These are phyloP conservation scores for Macadamia integrifolia DNA, from an alignment of 164 flowering plant genomes.

Conservation along the genomic window DNA sequence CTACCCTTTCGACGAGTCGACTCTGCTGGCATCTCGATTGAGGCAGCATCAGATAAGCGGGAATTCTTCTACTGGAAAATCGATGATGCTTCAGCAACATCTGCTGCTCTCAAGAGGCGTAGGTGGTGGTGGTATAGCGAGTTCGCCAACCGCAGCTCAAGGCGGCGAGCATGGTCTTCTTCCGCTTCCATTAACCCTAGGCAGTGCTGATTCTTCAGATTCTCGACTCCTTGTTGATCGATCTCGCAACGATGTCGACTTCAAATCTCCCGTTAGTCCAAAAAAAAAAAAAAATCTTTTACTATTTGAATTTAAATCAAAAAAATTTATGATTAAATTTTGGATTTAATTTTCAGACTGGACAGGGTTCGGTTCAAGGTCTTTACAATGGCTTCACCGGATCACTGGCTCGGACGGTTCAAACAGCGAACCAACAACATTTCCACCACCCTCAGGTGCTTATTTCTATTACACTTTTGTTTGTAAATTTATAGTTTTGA, in stretches of 20 bases:
- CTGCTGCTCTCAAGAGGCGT: conserved; percentile 28
- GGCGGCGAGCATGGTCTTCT: conserved; percentile 24
- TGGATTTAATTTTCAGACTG: conserved; percentile 25
- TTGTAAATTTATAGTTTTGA: neutral
- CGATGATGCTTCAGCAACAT: conserved; percentile 47
- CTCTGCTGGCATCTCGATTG: conserved; percentile 52
- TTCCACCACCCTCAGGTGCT: conserved; percentile 48
- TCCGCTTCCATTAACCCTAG: conserved; percentile 30
- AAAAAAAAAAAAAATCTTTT: neutral
- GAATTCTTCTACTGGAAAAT: conserved; percentile 24
- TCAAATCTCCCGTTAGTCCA: conserved; percentile 30
- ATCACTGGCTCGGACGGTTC: conserved; percentile 39
- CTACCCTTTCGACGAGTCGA: conserved; percentile 34
- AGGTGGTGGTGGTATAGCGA: conserved; percentile 18
- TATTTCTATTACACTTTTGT: neutral
- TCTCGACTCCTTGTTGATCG: conserved; percentile 15
- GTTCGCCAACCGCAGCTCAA: conserved; percentile 14
- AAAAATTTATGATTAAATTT: neutral
- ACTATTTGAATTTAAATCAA: no score
- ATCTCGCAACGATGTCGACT: conserved; percentile 13
- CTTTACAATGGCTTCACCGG: conserved; percentile 57
- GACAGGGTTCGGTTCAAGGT: conserved; percentile 47
- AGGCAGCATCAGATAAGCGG: conserved; percentile 65
- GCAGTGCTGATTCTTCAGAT: conserved; percentile 18
- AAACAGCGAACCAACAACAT: conserved; percentile 36